Base-by-base conservation (phyloP, 257 asterid genomes). In the Osmanthus fragrans region DNA sequence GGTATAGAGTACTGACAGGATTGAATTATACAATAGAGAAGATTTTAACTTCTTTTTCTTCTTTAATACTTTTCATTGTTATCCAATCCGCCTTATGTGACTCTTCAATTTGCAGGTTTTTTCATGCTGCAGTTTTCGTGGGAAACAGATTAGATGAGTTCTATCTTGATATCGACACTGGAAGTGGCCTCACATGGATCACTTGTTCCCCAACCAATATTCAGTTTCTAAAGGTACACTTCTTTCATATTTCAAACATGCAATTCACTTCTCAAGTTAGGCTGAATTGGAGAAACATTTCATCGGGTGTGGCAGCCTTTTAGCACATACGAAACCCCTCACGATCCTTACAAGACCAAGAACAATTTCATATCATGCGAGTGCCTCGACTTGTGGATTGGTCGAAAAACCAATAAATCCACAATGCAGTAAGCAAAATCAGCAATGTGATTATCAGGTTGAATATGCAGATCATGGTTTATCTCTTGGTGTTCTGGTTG, bases 101-200 rank as follows among this genome's bases (percentile, higher is more conserved):
- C 37, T 25, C 13, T 78, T 80, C 49, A 40, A 27, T 16, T 12
- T 80, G 54, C 86, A 95, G 99, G 92, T 93, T 87, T 83, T 93
- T 82, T 81, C 84, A 91, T 77, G 97, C 82, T 11, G 81, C 96
- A 10, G 54, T 93, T 66, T 75, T 37, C 71, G 70, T 95, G 5
- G 99, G 99, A 74, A 84, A 75, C 27, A 96, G 97, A 76, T 86
- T 97, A 21, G 86, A 82, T 65, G 88, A 84, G 9, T 94, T 89
- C 83, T 88, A 82, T 86, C 89, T 95, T 23, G 99, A 95, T 83
- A 86, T 93, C 0, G 98, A 95, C 72, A 93, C 98, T 6, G 99
- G 98, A 58, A 95, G 99, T 81, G 99, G 93, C 70, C 95, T 95
- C 49, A 91, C 99, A 13, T 95, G 99, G 99, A 93, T 93, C 64